Conservation (phyloP, 2,329 filamentous ascomycete genomes). For the Hypoxylon sp. region DNA sequence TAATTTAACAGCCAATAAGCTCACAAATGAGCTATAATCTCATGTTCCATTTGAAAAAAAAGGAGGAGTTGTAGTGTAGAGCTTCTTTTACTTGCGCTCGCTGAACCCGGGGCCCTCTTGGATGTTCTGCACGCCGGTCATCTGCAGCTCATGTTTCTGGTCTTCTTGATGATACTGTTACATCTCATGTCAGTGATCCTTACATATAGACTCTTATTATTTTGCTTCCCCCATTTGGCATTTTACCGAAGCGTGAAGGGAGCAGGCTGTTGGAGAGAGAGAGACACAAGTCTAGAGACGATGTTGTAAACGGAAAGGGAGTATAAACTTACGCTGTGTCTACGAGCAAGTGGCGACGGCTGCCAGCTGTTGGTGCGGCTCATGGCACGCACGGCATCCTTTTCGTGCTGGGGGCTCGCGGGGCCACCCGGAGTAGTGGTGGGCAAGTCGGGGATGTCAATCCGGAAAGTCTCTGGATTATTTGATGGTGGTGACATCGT, state of each 20-base stretch:
- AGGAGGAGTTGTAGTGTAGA: neutral
- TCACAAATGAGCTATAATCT: neutral
- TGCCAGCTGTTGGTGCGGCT: constrained; percentile 59
- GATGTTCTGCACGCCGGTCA: constrained; percentile 55
- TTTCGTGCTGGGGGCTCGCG: constrained; percentile 49
- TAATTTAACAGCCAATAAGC: neutral
- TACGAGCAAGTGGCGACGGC: constrained; percentile 58
- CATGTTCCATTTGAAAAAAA: neutral
- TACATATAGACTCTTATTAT: neutral
- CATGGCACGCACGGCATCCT: constrained; percentile 55
- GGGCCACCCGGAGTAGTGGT: constrained; percentile 26
- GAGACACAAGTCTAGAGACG: neutral
- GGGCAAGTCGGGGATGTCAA: constrained; percentile 32
- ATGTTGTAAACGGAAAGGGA: neutral
- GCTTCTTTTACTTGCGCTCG: constrained; percentile 50
- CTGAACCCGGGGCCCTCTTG: constrained; percentile 58
- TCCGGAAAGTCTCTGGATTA: constrained; percentile 7
- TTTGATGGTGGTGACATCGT: constrained; percentile 24
- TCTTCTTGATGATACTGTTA: constrained; percentile 63
- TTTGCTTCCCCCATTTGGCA: neutral
- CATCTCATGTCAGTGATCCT: constrained; percentile 11
- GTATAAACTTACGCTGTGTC: constrained; percentile 55
- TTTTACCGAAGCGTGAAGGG: neutral
- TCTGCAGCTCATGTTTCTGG: constrained; percentile 64
- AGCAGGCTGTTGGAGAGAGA: neutral